Conservation (phyloP, 441 rosid genomes). For the Aquilaria agallochum region DNA sequence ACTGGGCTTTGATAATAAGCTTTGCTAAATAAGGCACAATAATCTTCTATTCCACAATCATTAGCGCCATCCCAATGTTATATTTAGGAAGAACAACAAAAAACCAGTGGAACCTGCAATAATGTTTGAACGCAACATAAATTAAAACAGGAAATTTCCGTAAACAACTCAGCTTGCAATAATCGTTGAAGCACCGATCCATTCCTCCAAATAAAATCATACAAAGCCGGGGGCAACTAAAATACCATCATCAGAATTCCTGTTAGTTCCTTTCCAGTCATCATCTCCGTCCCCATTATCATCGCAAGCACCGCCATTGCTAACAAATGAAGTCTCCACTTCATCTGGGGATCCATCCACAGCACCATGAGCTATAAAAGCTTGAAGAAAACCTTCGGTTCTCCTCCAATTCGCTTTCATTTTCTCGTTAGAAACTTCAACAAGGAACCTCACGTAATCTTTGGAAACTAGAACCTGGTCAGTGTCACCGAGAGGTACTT, state of each 20-base stretch:
- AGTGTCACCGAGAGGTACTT: slow-evolving; percentile 77
- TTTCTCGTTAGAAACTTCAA: slow-evolving; percentile 75
- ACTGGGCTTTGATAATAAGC: too few species aligned
- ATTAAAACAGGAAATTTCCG: neutral
- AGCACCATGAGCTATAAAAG: slow-evolving; percentile 38
- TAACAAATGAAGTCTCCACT: slow-evolving; percentile 8
- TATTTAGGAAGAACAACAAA: too few species aligned
- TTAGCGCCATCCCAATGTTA: too few species aligned
- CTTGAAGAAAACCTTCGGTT: slow-evolving; percentile 49
- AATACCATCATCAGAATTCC: slow-evolving; percentile 33
- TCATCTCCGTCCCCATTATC: slow-evolving; percentile 17
- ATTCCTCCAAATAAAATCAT: slow-evolving; percentile 3
- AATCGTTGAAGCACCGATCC: neutral
- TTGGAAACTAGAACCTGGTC: slow-evolving; percentile 45
- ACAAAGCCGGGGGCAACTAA: neutral
- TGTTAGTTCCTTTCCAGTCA: slow-evolving; percentile 23
- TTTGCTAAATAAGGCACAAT: too few species aligned
- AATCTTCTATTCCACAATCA: too few species aligned
- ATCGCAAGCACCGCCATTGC: slow-evolving; percentile 11
- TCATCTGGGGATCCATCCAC: slow-evolving; percentile 15
- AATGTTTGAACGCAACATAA: neutral
- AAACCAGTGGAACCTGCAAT: too few species aligned
- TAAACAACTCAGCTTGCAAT: too few species aligned
- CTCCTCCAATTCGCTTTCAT: slow-evolving; percentile 82
- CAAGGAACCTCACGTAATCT: slow-evolving; percentile 69